These are phyloP conservation scores for Cymbidium sinense DNA, from an alignment of 106 monocot species.

Conservation along the genomic window DNA sequence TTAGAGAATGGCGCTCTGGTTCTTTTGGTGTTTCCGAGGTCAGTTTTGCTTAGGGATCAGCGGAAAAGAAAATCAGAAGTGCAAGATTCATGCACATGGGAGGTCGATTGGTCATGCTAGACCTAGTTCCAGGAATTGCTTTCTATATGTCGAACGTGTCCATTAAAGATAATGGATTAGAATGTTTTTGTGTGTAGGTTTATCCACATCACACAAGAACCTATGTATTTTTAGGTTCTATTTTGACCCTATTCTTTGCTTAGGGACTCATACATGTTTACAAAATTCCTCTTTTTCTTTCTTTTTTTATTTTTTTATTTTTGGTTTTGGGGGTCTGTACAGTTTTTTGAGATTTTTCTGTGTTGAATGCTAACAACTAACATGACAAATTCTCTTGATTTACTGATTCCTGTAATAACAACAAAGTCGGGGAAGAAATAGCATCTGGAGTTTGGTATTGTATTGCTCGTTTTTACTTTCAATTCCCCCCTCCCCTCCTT, in stretches of 20 bases:
- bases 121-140: background rate
- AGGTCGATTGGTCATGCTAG: constrained; percentile 1
- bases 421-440: background rate
- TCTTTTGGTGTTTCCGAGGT: background rate
- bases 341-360: constrained; percentile 11
- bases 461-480: background rate
- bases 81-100: constrained; percentile 4
- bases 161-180: background rate
- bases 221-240: constrained; percentile 21
- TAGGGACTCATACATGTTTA: constrained; percentile 17
- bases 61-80: background rate
- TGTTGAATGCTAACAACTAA: constrained; percentile 5
- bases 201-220: background rate
- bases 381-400: background rate
- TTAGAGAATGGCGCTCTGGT: background rate
- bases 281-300: constrained; percentile 7
- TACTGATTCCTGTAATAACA: background rate
- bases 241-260: constrained; percentile 27
- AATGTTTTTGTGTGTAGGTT: constrained; percentile 6
- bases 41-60: background rate
- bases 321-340: constrained; percentile 9
- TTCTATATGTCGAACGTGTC: background rate
- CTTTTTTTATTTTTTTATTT: background rate
- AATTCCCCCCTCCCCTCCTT: background rate
- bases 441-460: background rate